Percentiles rank a stretch among this genome's conserved stretches.
phyloP scores from a whole-genome alignment of 2,329 filamentous ascomycete genomes.

The Fusarium anthophilum region DNA sequence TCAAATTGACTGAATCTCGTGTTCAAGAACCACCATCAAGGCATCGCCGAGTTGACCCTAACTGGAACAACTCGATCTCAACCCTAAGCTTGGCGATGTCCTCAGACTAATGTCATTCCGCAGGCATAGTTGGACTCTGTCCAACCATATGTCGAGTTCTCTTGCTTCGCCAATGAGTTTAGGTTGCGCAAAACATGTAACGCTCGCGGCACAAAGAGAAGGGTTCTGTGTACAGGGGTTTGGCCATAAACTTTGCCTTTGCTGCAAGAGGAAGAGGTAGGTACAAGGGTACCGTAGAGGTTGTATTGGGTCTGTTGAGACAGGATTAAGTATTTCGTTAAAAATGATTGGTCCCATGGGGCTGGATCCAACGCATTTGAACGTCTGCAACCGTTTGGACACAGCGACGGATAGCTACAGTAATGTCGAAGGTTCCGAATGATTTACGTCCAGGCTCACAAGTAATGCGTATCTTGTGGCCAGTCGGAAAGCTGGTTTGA shows the following conservation, averaged over 20 bases:
- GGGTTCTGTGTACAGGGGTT: background rate
- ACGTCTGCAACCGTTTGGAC: background rate
- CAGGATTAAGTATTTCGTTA: background rate
- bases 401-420: slow-evolving; percentile 20
- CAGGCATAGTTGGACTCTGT: background rate
- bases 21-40: background rate
- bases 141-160: background rate
- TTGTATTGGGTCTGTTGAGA: background rate
- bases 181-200: slow-evolving; percentile 10
- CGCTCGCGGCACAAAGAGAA: background rate
- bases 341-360: slow-evolving; percentile 24
- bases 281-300: slow-evolving; percentile 2
- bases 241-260: background rate
- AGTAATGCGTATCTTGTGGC: background rate
- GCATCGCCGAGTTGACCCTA: background rate
- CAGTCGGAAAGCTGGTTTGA: slow-evolving; percentile 11
- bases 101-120: background rate
- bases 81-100: background rate
- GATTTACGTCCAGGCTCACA: background rate
- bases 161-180: background rate
- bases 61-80: slow-evolving; percentile 11
- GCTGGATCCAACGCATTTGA: slow-evolving; percentile 3
- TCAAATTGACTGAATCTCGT: slow-evolving; percentile 3
- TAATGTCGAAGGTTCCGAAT: background rate
- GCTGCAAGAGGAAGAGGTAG: background rate